Base-by-base conservation (phyloP, 2,329 filamentous ascomycete species). In the Atkinsonella texensis region DNA sequence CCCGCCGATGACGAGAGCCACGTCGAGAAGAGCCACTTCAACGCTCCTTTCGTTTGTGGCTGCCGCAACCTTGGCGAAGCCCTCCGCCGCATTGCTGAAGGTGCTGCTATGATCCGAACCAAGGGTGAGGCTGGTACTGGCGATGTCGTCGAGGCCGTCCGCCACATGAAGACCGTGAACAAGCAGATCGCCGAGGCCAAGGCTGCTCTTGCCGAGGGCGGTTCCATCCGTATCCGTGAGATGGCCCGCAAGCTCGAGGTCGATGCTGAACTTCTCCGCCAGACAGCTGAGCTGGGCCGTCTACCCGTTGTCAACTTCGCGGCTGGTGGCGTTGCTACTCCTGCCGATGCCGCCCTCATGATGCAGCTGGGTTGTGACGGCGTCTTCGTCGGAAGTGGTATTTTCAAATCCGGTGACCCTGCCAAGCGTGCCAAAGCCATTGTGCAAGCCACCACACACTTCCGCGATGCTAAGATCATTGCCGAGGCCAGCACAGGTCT, bases 341-440 rank as follows among this genome's bases (percentile, higher is more conserved):
- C 93, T 0, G 93, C 93, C 0, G 93, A 98, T 70, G 93, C 93
- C 0, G 93, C 93, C 2, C 75, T 98, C 54, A 73, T 98, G 91
- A 98, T 98, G 93, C 91, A 97, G 76, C 75, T 98, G 57, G 93
- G 93, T 54, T 97, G 93, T 65, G 93, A 98, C 64, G 93, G 93
- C 53, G 93, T 98, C 38, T 98, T 98, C 65, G 93, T 98, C 38
- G 93, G 93, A 31, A 89, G 83, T 53, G 93, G 93, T 31, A 97
- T 97, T 69, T 98, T 98, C 81, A 97, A 97, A 81, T 88, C 83
- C 5, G 91, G 91, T 17, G 85, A 97, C 69, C 87, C 93, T 20
- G 82, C 84, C 44, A 88, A 91, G 81, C 77, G 93, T 54, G 93
- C 93, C 13, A 88, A 84, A 74, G 93, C 93, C 39, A 97, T 98